These are phyloP conservation scores for Sporothrix pseudoabietina DNA, from an alignment of 2,329 filamentous ascomycete genomes.

Conservation along the genomic window DNA sequence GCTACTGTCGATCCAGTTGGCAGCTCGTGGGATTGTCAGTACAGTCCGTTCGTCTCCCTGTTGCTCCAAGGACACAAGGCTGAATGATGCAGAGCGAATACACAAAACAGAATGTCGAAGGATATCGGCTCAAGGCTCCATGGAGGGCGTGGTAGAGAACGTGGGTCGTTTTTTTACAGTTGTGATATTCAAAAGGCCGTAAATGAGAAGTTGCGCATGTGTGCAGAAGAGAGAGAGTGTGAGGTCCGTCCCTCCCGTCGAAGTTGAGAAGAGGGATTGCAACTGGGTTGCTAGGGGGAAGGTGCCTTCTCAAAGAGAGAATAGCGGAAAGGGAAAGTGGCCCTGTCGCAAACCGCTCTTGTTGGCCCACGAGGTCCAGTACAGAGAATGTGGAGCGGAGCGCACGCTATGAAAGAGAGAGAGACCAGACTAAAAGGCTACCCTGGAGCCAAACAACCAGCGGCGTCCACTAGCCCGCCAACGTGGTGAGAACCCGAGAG, in stretches of 20 bases:
- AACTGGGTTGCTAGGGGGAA: slow-evolving; percentile 28
- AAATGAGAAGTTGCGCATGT: not conserved
- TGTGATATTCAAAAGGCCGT: not conserved
- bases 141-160: not conserved
- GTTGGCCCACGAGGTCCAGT: not conserved
- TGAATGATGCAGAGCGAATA: not conserved
- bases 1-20: not conserved
- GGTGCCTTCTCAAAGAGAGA: not conserved
- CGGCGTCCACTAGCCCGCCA: not conserved
- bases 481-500: slow-evolving; percentile 3
- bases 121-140: slow-evolving; percentile 1
- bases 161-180: not conserved
- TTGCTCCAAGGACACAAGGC: not conserved
- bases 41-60: not conserved
- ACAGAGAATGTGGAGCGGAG: slow-evolving; percentile 27
- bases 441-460: not conserved
- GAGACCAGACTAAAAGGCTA: not conserved
- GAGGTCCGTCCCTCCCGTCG: not conserved
- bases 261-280: slow-evolving; percentile 7
- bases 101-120: not conserved
- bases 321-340: not conserved
- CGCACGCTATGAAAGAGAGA: too few relatives aligned
- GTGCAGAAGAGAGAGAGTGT: not conserved
- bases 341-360: not conserved
- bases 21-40: not conserved